Conservation (phyloP, 495 filamentous ascomycete species). For the Schizothecium vesticola region DNA sequence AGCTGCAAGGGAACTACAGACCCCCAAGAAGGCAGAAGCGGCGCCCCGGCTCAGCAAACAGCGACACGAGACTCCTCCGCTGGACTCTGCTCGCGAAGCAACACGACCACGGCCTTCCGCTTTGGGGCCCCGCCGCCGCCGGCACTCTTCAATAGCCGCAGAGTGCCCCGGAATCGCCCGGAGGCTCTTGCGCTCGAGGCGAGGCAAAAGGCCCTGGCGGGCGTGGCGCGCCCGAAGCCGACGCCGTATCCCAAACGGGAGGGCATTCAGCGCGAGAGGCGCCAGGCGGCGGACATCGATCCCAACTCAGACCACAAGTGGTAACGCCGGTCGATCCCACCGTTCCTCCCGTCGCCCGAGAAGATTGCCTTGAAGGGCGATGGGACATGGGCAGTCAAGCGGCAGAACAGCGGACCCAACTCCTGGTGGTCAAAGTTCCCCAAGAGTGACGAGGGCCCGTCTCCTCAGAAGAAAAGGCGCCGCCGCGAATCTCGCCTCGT, state of each 20-base stretch:
- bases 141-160: neutral
- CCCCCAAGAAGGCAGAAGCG: too few species aligned
- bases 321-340: neutral
- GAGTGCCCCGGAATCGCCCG: neutral
- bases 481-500: too few species aligned
- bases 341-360: too few species aligned
- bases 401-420: too few species aligned
- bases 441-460: neutral
- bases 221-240: too few species aligned
- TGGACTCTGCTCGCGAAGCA: neutral
- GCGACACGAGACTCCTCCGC: neutral
- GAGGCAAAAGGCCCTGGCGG: neutral
- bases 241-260: neutral
- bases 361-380: too few species aligned
- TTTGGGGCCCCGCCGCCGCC: neutral
- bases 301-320: too few species aligned
- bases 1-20: neutral
- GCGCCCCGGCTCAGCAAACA: neutral
- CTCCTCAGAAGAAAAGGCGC: neutral
- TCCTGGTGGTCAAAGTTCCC: neutral
- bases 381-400: too few species aligned
- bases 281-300: neutral
- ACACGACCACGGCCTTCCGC: neutral
- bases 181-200: neutral
- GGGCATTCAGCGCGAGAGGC: neutral